Base-by-base conservation (phyloP, 2,329 filamentous ascomycete species). In the Colletotrichum graminicola region DNA sequence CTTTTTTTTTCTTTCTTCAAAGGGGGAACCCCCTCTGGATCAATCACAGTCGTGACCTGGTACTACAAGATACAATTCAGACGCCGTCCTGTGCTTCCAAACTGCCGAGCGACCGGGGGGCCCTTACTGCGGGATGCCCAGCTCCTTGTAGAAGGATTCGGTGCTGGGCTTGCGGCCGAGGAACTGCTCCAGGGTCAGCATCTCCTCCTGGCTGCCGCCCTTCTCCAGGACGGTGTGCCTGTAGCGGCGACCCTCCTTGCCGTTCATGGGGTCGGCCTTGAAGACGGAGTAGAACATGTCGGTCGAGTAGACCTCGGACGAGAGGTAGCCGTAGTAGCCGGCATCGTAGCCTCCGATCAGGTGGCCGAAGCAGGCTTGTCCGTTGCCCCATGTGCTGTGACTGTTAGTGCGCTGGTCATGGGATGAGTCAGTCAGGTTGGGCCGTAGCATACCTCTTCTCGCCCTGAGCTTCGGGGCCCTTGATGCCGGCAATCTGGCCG, bases 271-370 rank as follows among this genome's bases (percentile, higher is more conserved):
- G 79, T 95, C 86, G 75, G 88, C 85, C 83, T 92, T 91, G 83
- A 96, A 96, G 57, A 93, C 91, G 0, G 88, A 88, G 82, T 93
- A 90, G 85, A 95, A 97, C 93, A 97, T 95, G 81, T 97, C 93
- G 34, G 92, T 88, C 29, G 91, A 93, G 82, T 95, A 96, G 23
- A 96, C 94, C 79, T 94, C 89, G 1, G 91, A 94, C 74, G 89
- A 92, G 43, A 92, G 82, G 78, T 92, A 92, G 76, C 90, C 90
- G 80, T 96, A 96, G 83, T 95, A 95, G 54, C 93, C 93, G 39
- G 93, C 93, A 80, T 95, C 93, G 77, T 96, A 96, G 2, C 93
- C 93, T 64, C 93, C 93, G 72, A 95, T 93, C 74, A 95, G 85
- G 81, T 96, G 93, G 21, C 93, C 93, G 77, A 96, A 95, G 0